phyloP scores from a whole-genome alignment of 2,329 filamentous ascomycete species.

The Dendryphion nanum region DNA sequence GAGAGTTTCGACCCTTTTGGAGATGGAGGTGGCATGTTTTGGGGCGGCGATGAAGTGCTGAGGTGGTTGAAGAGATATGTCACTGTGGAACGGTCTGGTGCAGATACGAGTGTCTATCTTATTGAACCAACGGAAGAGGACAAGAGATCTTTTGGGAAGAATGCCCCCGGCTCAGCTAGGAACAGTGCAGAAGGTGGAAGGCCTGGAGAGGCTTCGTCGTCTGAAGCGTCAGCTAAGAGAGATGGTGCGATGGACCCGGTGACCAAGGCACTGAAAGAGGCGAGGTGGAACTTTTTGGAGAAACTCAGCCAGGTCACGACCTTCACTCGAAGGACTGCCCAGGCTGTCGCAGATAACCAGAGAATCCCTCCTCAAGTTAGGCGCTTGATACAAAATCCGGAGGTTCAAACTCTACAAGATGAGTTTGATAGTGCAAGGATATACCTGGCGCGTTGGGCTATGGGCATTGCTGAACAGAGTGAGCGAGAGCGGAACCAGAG shows the following conservation, averaged over 20 bases:
- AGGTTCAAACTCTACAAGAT: conserved; percentile 92
- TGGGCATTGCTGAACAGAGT: conserved; percentile 97
- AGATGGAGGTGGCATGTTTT: conserved; percentile 83
- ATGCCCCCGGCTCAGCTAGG: conserved; percentile 46
- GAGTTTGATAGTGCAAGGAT: conserved; percentile 96
- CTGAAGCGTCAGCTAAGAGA: conserved; percentile 35
- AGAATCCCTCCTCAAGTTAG: conserved; percentile 86
- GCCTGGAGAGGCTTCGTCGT: conserved; percentile 20
- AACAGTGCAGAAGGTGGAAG: conserved; percentile 25
- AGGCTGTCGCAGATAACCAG: conserved; percentile 88
- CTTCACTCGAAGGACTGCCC: conserved; percentile 87
- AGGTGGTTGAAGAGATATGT: conserved; percentile 87
- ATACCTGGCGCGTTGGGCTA: conserved; percentile 94
- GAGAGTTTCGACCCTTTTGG: conserved; percentile 91
- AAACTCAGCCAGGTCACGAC: conserved; percentile 97
- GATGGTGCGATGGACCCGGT: conserved; percentile 89
- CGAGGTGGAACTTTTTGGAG: conserved; percentile 93
- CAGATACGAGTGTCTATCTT: conserved; percentile 87
- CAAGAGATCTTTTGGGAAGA: conserved; percentile 72
- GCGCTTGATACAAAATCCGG: conserved; percentile 81
- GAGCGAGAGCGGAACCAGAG: conserved; percentile 81
- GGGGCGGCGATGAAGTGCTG: conserved; percentile 94
- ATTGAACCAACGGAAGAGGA: conserved; percentile 87
- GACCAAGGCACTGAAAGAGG: conserved; percentile 90
- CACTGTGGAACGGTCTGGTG: conserved; percentile 75